A percentile compares a stretch with the other conserved stretches of the same genome.
Evolutionary conservation across 2,329 filamentous ascomycete genomes (phyloP).

Genomic region (Trichoderma sp.): DNA sequence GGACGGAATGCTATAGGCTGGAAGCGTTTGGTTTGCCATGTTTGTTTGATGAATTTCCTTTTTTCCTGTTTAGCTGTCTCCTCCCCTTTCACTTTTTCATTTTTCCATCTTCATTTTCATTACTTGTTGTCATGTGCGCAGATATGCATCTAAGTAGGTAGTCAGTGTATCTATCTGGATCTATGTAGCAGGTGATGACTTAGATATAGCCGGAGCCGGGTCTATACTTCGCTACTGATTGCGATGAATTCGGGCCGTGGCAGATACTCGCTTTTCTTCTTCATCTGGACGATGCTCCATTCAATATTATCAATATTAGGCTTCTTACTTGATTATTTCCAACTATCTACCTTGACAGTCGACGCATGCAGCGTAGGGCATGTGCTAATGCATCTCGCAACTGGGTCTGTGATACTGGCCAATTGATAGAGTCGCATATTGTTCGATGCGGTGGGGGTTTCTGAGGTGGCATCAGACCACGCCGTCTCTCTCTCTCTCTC

Average conservation of each 20-base stretch:
- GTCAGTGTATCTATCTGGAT: slow-evolving; percentile 14
- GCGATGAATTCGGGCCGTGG: neutral
- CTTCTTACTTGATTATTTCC: neutral
- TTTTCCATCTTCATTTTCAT: neutral
- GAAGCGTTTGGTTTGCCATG: slow-evolving; percentile 15
- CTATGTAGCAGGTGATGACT: slow-evolving; percentile 15
- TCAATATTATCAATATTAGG: neutral
- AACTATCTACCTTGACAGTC: neutral
- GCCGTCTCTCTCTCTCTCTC: neutral
- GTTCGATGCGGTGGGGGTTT: slow-evolving; percentile 6
- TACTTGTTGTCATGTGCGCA: slow-evolving; percentile 2
- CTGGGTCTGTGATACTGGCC: neutral
- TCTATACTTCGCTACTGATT: neutral
- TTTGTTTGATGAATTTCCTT: neutral
- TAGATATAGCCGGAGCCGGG: slow-evolving; percentile 6
- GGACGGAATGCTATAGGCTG: slow-evolving; percentile 17
- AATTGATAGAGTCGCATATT: neutral
- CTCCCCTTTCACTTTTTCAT: neutral
- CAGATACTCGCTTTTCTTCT: neutral
- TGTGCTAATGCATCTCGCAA: neutral
- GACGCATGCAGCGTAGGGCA: neutral
- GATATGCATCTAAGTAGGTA: neutral
- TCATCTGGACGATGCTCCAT: neutral
- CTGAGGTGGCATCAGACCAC: slow-evolving; percentile 17
- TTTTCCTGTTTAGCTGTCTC: neutral